A percentile compares a stretch with the other conserved stretches of the same genome.
Conservation (phyloP, 2,329 filamentous ascomycete species). For the Colletotrichum endophyticum region DNA sequence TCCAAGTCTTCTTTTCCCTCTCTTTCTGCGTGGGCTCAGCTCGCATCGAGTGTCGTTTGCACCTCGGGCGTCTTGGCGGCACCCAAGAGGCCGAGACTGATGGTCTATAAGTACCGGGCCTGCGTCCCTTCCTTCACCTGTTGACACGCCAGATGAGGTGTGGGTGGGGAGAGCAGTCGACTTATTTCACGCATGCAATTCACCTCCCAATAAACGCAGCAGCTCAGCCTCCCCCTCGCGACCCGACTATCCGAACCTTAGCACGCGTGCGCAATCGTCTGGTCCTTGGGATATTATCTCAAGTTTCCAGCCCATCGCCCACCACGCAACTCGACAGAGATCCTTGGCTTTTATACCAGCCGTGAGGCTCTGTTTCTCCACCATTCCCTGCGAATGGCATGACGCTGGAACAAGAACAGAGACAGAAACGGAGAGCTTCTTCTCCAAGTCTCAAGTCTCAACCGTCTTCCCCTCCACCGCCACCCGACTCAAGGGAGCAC, state of each 20-base stretch:
- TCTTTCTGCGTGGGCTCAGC: not conserved
- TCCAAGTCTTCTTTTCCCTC: not conserved
- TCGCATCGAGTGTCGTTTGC: not conserved
- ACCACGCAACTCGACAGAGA: not conserved
- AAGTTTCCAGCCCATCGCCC: not conserved
- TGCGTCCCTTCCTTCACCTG: not conserved
- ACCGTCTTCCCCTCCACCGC: not conserved
- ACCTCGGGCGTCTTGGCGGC: not conserved
- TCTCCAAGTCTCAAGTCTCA: not conserved
- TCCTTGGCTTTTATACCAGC: not conserved
- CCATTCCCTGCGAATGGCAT: not conserved
- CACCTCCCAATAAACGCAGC: not conserved
- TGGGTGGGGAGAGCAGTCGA: constrained; percentile 2
- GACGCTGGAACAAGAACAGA: not conserved
- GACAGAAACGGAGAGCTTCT: not conserved
- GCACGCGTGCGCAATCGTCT: not conserved
- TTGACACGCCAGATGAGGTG: not conserved
- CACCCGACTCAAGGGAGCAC: not conserved
- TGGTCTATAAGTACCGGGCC: not conserved
- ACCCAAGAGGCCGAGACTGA: not conserved
- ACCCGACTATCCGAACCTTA: not conserved
- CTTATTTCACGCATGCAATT: not conserved
- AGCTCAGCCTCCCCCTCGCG: not conserved
- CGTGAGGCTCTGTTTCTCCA: constrained; percentile 1
- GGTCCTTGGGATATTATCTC: not conserved